These are phyloP conservation scores for Mercurialis annua DNA, from an alignment of 345 rosid genomes.

Conservation along the genomic window DNA sequence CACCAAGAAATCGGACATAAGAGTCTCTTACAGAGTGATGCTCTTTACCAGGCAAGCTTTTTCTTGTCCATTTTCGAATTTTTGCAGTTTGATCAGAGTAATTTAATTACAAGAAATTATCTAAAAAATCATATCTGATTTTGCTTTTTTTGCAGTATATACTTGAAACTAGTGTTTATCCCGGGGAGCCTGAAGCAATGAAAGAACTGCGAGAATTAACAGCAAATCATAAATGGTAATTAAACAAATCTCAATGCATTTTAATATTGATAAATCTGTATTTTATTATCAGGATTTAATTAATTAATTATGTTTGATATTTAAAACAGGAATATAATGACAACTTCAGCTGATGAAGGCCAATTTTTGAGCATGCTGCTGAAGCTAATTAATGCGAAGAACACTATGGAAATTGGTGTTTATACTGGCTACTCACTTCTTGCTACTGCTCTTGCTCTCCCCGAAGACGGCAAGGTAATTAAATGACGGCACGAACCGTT, in stretches of 20 bases:
- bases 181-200: slow-evolving; percentile 92
- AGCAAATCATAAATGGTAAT: slow-evolving; percentile 88
- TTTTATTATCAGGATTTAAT: neutral
- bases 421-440: slow-evolving; percentile 97
- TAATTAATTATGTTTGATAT: neutral
- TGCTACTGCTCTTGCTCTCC: slow-evolving; percentile 97
- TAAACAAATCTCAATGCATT: neutral
- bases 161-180: slow-evolving; percentile 92
- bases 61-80: too few relatives aligned
- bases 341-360: slow-evolving; percentile 94
- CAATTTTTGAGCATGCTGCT: slow-evolving; percentile 90
- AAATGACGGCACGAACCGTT: too few relatives aligned
- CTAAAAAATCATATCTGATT: neutral
- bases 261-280: neutral
- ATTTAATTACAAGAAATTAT: neutral
- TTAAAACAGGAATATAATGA: slow-evolving; percentile 80
- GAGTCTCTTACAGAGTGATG: slow-evolving; percentile 90
- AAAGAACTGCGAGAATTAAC: slow-evolving; percentile 91
- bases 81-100: too few relatives aligned
- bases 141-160: slow-evolving; percentile 52
- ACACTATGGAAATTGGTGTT: slow-evolving; percentile 99
- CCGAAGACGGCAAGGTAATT: too few relatives aligned
- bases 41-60: slow-evolving; percentile 67
- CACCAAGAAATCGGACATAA: slow-evolving; percentile 95
- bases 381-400: slow-evolving; percentile 91